Conservation (phyloP, 129 eudicot genomes). For the Scalesia atractyloides region DNA sequence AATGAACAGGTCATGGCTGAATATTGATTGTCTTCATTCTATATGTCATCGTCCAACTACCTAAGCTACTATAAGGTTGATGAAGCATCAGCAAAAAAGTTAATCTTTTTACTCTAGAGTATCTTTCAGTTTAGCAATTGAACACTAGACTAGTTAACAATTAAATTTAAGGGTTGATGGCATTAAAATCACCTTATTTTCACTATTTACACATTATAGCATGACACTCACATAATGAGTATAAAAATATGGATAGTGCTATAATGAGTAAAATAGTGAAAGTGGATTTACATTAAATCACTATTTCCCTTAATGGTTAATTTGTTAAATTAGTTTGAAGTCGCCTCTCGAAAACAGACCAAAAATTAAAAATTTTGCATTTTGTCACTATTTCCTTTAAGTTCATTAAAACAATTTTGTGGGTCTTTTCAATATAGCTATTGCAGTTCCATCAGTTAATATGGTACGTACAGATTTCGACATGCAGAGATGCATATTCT, state of each 20-base stretch:
- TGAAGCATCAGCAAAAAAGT: background rate
- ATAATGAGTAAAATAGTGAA: slow-evolving; percentile 1
- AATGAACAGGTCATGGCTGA: slow-evolving; percentile 9
- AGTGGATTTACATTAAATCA: background rate
- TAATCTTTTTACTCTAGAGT: slow-evolving; percentile 1
- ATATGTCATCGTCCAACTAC: background rate
- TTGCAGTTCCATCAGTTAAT: slow-evolving; percentile 5
- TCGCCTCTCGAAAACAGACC: background rate
- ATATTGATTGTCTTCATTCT: slow-evolving; percentile 2
- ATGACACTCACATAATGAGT: background rate
- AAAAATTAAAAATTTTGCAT: background rate
- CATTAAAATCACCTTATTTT: background rate
- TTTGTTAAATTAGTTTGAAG: background rate
- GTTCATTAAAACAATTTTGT: background rate
- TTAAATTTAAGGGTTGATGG: background rate
- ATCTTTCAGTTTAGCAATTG: background rate
- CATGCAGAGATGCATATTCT: slow-evolving; percentile 22
- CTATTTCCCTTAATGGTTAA: background rate
- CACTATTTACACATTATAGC: background rate
- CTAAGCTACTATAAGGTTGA: slow-evolving; percentile 16
- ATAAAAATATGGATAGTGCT: background rate
- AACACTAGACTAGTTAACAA: slow-evolving; percentile 3
- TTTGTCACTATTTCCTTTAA: background rate
- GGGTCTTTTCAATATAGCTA: background rate
- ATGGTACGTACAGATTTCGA: background rate